Evolutionary conservation across 805 yeast species (phyloP), one percentile per base, ranked within the genome.

Genomic region (Nakazawaea ernobii): DNA sequence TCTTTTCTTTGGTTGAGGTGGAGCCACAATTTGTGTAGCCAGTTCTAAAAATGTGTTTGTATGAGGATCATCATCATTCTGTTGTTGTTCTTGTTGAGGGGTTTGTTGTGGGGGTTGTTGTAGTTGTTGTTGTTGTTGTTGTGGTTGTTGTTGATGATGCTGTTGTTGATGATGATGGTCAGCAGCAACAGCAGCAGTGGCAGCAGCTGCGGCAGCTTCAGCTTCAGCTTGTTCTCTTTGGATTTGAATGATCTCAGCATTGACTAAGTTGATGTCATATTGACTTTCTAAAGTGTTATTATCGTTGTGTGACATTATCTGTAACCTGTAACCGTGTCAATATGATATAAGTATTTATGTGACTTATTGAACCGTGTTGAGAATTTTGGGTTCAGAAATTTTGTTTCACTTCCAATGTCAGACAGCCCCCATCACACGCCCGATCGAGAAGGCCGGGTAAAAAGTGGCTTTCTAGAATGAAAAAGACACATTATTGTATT

Each of bases 91-190:
- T 8, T 10, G 36, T 33, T 33, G 36, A 13, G 14, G 36, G 9
- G 14, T 8, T 33, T 10, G 36, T 6, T 33, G 36, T 36, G 35
- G 41, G 20, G 27, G 46, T 10, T 43, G 44, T n/a, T 32, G 43
- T 39, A 37, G 24, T 3, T 39, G 32, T 4, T 32, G 35, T 35
- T 42, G 40, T 35, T 35, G 45, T 35, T 17, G 48, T 40, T 32
- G 44, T 13, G 9, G 24, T 11, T 24, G 49, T n/a, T 48, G 47
- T 30, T 51, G 55, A 9, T 47, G 54, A n/a, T 43, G 48, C 8
- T 47, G 46, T 17, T 26, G 32, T 29, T 36, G 35, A n/a, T 39
- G 36, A 26, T 41, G 51, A 26, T 40, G 43, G 10, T 13, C 35
- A 6, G 26, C 37, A 20, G 36, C 45, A 13, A 11, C 45, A 11